Percentiles rank a stretch among this genome's conserved stretches.
phyloP scores from a whole-genome alignment of 768 basidiomycete genomes.

The Psilocybe azurescens region DNA sequence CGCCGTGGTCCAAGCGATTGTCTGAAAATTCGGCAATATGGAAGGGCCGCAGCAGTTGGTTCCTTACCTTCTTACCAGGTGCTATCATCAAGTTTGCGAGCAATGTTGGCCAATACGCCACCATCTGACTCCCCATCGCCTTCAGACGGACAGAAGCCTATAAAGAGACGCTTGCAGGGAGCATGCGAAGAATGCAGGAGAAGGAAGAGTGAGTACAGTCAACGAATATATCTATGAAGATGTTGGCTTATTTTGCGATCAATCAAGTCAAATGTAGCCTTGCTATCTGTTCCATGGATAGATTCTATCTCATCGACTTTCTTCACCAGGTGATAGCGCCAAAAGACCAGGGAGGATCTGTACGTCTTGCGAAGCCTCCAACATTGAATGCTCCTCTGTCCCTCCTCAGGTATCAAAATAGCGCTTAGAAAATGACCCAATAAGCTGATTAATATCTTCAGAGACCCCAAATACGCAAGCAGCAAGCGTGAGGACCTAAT shows the following conservation, averaged over 20 bases:
- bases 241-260: not conserved
- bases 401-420: conserved; percentile 42
- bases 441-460: not conserved
- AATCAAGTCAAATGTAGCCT: conserved; percentile 44
- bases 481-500: conserved; percentile 33
- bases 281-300: not conserved
- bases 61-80: no score
- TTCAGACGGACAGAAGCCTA: not conserved
- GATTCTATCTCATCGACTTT: conserved; percentile 2
- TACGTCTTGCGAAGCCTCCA: conserved; percentile 56
- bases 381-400: conserved; percentile 57
- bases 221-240: not conserved
- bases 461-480: conserved; percentile 37
- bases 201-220: conserved; percentile 41
- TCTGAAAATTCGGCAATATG: no score
- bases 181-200: conserved; percentile 51
- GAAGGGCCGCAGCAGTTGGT: no score
- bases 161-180: conserved; percentile 43
- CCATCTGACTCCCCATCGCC: not conserved
- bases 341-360: conserved; percentile 59
- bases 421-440: conserved; percentile 2
- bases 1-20: no score
- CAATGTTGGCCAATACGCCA: not conserved
- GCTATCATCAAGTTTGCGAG: not conserved
- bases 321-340: conserved; percentile 58